Evolutionary conservation across 2,329 filamentous ascomycete genomes (phyloP), one percentile per base, ranked within the genome.

Genomic region (Hypoxylon sp.): DNA sequence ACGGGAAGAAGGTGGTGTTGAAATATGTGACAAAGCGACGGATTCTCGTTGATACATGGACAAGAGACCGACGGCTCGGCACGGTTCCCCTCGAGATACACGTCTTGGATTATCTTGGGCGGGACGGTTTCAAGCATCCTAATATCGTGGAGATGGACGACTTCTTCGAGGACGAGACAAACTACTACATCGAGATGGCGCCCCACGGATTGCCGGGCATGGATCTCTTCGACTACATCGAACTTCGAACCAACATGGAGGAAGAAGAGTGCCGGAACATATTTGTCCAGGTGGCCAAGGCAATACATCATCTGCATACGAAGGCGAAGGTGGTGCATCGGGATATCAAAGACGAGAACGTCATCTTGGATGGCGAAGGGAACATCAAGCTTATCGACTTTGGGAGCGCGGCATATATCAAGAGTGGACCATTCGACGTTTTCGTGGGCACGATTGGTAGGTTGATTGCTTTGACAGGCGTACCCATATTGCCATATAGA

Each of bases 171-270:
- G 91, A 96, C 66, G 88, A 91, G 63, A 81, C 88, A 68, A 98
- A 99, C 72, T 99, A 99, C 77, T 99, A 99, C 75, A 99, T 99
- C 67, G 95, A 98, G 74, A 99, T 98, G 92, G 83, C 90, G 11
- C 95, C 95, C 0, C 95, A 98, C 69, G 95, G 95, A 1, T 81
- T 97, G 31, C 95, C 95, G 0, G 95, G 95, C 10, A 98, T 99
- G 93, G 95, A 99, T 74, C 83, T 99, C 1, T 99, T 99, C 70
- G 95, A 99, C 76, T 99, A 99, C 74, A 99, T 99, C 65, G 95
- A 99, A 75, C 83, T 99, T 50, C 88, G 94, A 21, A 88, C 92
- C 41, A 97, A 94, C 69, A 99, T 99, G 95, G 92, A 96, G 49
- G 95, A 99, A 77, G 81, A 84, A 6, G 95, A 99, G 73, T 96